Evolutionary conservation across 371 early-diverging fungal species (phyloP), one percentile per base, ranked within the genome.

Genomic region (Mucor irregularis): DNA sequence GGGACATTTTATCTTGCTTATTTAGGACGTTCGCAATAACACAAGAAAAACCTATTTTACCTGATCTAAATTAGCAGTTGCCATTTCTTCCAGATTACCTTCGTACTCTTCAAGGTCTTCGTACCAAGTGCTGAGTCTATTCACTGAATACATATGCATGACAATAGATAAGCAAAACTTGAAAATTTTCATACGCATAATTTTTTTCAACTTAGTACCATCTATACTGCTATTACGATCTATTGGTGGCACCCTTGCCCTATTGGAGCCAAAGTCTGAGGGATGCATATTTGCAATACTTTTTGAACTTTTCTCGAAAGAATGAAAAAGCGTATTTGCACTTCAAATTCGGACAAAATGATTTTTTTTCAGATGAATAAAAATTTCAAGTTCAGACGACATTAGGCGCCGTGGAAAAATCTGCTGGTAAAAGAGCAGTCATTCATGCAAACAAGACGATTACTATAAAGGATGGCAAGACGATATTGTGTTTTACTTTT

Each of bases 81-180:
- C 93, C 94, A 97, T 95, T 50, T 91, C 92, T 62, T 97, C 95
- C 16, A 97, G 82, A 44, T 92, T 95, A 33, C 85, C 80, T 70
- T 97, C 96, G 68, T 94, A 95, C 61, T 93, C 86, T 61, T 87
- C 81, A 40, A 95, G 72, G 60, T 95, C 93, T 65, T 94, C 93
- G 55, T 91, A 90, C 95, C 94, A 94, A 54, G 80, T 80, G 68
- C 94, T 94, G 24, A 89, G 80, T 25, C 86, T 88, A 47, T 86
- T 85, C 42, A 82, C 86, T 84, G 51, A 5, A 42, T 34, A 22
- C 11, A 28, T 7, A 47, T n/a, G 21, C 3, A 33, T 33, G 22
- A 19, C 0, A 24, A 24, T 0, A 40, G 8, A 22, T 10, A 22
- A 21, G 10, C 21, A 42, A 25, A 42, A 21, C 39, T 10, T 39